Conservation (phyloP, 139 green algal genomes). For the Chlamydomonas incerta region DNA sequence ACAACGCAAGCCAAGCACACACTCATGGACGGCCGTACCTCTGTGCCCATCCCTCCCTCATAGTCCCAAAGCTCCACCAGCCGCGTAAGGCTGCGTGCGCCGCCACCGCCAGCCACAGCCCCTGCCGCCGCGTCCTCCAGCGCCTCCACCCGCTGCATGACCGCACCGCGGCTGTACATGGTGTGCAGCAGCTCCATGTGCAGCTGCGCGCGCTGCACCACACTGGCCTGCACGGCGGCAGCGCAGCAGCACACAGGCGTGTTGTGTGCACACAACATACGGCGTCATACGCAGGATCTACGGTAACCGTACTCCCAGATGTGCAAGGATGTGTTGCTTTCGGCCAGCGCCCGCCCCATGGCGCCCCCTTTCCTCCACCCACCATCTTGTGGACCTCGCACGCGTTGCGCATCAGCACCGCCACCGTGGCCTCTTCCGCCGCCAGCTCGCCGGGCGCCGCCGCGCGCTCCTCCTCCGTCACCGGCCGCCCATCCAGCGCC, state of each 20-base stretch:
- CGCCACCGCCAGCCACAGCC: neutral
- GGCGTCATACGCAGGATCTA: too few relatives aligned
- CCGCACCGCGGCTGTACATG: slow-evolving; percentile 43
- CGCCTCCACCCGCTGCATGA: slow-evolving; percentile 17
- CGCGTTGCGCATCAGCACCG: slow-evolving; percentile 74
- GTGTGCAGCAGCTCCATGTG: slow-evolving; percentile 72
- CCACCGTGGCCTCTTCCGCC: slow-evolving; percentile 67
- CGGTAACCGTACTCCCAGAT: too few relatives aligned
- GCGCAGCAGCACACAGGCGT: too few relatives aligned
- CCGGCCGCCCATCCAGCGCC: slow-evolving; percentile 68
- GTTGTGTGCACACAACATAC: too few relatives aligned
- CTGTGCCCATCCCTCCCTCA: slow-evolving; percentile 55
- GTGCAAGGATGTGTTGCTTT: too few relatives aligned
- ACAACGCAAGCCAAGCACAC: too few relatives aligned
- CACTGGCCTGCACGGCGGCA: slow-evolving; percentile 57
- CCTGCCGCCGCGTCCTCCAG: neutral
- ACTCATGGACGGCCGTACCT: slow-evolving; percentile 44
- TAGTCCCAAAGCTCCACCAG: slow-evolving; percentile 83
- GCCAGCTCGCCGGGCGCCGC: slow-evolving; percentile 49
- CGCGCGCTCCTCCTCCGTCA: slow-evolving; percentile 62
- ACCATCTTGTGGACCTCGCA: slow-evolving; percentile 84
- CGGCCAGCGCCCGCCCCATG: too few relatives aligned
- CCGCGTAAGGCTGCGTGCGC: slow-evolving; percentile 25
- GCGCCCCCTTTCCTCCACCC: too few relatives aligned
- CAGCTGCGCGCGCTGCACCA: slow-evolving; percentile 65